Percentiles rank a stretch among this genome's conserved stretches.
Evolutionary conservation across 371 early-diverging fungal species (phyloP).

Genomic region (Mortierella sp.): DNA sequence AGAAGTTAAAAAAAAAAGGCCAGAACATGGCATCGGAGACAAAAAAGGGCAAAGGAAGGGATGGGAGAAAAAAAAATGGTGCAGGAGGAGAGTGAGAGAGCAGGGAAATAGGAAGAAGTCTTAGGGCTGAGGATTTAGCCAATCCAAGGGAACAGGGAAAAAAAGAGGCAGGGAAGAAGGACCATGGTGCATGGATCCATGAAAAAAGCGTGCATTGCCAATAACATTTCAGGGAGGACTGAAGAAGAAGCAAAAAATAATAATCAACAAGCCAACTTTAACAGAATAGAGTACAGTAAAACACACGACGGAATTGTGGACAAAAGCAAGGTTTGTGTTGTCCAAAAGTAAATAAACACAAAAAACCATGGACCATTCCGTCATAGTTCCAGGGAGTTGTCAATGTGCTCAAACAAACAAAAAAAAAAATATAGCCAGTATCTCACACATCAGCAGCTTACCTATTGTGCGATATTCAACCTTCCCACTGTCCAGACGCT

Average conservation of each 20-base stretch:
- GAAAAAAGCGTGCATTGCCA: neutral
- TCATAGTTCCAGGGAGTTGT: neutral
- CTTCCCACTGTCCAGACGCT: slow-evolving; percentile 37
- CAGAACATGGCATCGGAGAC: slow-evolving; percentile 3
- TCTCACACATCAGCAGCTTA: slow-evolving; percentile 13
- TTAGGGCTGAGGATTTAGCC: slow-evolving; percentile 21
- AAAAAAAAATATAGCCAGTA: slow-evolving; percentile 8
- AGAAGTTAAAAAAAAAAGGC: slow-evolving; percentile 12
- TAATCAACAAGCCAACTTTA: slow-evolving; percentile 2
- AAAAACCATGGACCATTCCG: slow-evolving; percentile 9
- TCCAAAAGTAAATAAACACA: neutral
- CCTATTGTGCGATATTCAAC: slow-evolving; percentile 55
- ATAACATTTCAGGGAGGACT: neutral
- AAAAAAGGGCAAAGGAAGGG: neutral
- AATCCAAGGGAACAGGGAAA: slow-evolving; percentile 29
- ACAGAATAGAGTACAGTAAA: neutral
- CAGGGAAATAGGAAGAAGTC: neutral
- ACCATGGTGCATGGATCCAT: slow-evolving; percentile 13
- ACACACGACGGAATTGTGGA: neutral
- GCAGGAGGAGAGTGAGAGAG: neutral
- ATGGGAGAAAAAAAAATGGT: neutral
- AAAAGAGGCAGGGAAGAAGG: slow-evolving; percentile 12
- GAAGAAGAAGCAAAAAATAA: neutral
- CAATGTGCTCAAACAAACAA: slow-evolving; percentile 13
- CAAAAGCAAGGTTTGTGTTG: slow-evolving; percentile 2